phyloP scores from a whole-genome alignment of 345 rosid genomes.

The Sapria himalayana region DNA sequence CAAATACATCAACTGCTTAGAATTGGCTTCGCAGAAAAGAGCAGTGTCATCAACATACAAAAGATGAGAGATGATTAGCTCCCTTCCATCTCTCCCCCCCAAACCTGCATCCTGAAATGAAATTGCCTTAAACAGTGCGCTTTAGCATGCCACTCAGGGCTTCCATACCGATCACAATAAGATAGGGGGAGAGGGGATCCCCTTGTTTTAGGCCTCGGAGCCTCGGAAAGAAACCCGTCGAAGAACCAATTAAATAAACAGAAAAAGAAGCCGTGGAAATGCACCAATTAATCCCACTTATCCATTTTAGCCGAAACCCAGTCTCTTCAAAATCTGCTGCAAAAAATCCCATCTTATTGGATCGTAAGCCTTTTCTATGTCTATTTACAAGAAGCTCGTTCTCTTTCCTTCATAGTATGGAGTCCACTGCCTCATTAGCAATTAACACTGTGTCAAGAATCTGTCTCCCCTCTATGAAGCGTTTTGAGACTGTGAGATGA shows the following conservation, averaged over 20 bases:
- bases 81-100: background rate
- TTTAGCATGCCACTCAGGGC: background rate
- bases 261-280: background rate
- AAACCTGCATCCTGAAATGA: background rate
- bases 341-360: background rate
- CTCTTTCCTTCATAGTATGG: background rate
- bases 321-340: background rate
- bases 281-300: background rate
- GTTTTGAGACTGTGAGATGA: background rate
- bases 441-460: background rate
- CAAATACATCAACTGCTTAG: background rate
- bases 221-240: too few relatives aligned
- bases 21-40: background rate
- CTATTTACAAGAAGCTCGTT: background rate
- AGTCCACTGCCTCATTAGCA: background rate
- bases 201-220: too few relatives aligned
- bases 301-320: background rate
- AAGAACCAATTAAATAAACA: background rate
- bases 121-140: background rate
- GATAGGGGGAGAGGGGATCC: background rate
- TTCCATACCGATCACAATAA: background rate
- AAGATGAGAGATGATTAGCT: background rate
- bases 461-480: background rate
- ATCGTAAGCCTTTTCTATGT: background rate
- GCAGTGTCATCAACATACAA: background rate